Evolutionary conservation across 139 green algal genomes (phyloP).

Genomic region (Diplosphaera chodatii): DNA sequence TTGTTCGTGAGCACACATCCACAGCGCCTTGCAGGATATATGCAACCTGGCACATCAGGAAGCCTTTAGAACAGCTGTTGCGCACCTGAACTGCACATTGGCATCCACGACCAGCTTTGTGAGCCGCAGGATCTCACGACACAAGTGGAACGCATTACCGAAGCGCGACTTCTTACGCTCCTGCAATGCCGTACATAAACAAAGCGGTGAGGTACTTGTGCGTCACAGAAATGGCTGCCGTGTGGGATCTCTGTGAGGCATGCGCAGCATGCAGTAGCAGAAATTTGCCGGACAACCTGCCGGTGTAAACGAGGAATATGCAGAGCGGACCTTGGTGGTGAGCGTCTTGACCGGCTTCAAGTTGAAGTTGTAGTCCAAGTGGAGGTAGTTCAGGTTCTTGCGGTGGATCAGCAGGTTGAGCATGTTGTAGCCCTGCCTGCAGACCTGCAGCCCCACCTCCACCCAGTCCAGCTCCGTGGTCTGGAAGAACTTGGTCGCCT

Average conservation of each 20-base stretch:
- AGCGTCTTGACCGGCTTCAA: constrained; percentile 99
- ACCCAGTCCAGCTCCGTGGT: constrained; percentile 98
- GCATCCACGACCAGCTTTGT: constrained; percentile 98
- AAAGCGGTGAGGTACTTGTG: too few relatives aligned
- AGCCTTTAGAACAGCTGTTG: too few relatives aligned
- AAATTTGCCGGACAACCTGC: too few relatives aligned
- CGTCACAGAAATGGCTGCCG: too few relatives aligned
- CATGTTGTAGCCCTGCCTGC: constrained; percentile 99
- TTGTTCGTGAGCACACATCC: too few relatives aligned
- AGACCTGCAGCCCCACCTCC: constrained; percentile 97
- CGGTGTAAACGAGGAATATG: too few relatives aligned
- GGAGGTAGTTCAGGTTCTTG: constrained; percentile 99
- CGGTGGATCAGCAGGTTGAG: constrained; percentile 99
- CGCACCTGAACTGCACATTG: constrained; percentile 83
- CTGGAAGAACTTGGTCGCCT: constrained; percentile 99
- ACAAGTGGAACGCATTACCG: constrained; percentile 99
- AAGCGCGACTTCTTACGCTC: constrained; percentile 99
- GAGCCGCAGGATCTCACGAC: constrained; percentile 95
- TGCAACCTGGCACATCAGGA: too few relatives aligned
- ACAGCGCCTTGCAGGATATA: too few relatives aligned
- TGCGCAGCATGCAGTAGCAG: too few relatives aligned
- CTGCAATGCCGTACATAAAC: too few relatives aligned
- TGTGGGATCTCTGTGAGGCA: too few relatives aligned
- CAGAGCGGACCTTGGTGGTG: constrained; percentile 85
- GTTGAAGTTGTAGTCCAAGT: constrained; percentile 99